A percentile compares a stretch with the other conserved stretches of the same genome.
phyloP scores from a whole-genome alignment of 306 rosid genomes.

The Quercus mongolica region DNA sequence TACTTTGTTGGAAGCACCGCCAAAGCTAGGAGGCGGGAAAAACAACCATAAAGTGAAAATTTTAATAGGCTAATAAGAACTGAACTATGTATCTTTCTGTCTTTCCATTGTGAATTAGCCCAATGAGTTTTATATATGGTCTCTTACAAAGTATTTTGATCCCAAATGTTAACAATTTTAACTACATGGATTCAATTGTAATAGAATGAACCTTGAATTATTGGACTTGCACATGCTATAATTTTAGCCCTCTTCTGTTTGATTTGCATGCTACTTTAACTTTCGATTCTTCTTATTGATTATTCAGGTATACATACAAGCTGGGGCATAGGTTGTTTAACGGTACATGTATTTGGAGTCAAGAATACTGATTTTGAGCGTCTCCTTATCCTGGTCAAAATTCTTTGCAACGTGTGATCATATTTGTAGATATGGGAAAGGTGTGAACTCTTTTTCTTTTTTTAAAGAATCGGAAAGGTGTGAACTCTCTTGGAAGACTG shows the following conservation, averaged over 20 bases:
- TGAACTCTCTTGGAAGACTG: slow-evolving; percentile 8
- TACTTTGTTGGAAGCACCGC: not conserved
- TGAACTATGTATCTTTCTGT: too few relatives aligned
- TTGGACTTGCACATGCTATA: not conserved
- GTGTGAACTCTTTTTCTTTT: slow-evolving; percentile 32
- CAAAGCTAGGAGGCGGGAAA: too few relatives aligned
- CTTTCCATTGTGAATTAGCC: too few relatives aligned
- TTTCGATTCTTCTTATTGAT: not conserved
- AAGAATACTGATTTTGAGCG: slow-evolving; percentile 63
- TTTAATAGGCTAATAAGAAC: too few relatives aligned
- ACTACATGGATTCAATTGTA: too few relatives aligned
- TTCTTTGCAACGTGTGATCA: slow-evolving; percentile 73
- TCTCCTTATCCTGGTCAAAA: slow-evolving; percentile 96
- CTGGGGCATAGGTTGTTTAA: slow-evolving; percentile 65
- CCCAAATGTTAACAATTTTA: too few relatives aligned
- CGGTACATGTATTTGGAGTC: slow-evolving; percentile 69
- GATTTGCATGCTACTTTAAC: not conserved
- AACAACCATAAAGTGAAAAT: too few relatives aligned
- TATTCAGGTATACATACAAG: slow-evolving; percentile 68
- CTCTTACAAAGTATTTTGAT: too few relatives aligned
- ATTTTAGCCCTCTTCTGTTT: not conserved
- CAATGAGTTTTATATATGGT: too few relatives aligned
- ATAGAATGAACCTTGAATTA: not conserved
- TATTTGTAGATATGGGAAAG: slow-evolving; percentile 99
- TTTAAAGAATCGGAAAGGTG: slow-evolving; percentile 55